These are phyloP conservation scores for Carex cristatella DNA, from an alignment of 176 grass and related monocot genomes.

Conservation along the genomic window DNA sequence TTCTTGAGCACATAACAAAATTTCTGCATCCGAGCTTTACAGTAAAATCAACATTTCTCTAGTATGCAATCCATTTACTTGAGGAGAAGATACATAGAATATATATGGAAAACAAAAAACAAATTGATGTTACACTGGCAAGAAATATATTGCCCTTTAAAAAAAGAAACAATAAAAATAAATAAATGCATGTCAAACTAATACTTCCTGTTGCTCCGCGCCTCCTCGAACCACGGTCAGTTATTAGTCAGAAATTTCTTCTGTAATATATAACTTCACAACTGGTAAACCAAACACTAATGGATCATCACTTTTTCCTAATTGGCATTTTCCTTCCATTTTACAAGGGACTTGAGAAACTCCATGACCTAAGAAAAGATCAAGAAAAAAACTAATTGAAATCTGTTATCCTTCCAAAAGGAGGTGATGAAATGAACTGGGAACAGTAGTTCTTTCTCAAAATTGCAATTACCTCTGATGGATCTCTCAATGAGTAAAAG, in stretches of 20 bases:
- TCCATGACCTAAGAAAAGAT: slow-evolving; percentile 65
- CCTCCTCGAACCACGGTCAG: slow-evolving; percentile 30
- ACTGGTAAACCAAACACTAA: slow-evolving; percentile 27
- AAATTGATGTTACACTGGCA: slow-evolving; percentile 1
- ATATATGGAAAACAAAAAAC: neutral
- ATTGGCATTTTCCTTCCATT: slow-evolving; percentile 58
- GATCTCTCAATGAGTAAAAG: slow-evolving; percentile 75
- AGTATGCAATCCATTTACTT: slow-evolving; percentile 2
- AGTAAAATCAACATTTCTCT: slow-evolving; percentile 18
- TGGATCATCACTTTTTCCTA: slow-evolving; percentile 4
- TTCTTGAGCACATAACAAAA: neutral
- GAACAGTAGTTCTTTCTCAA: neutral
- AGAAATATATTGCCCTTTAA: slow-evolving; percentile 8
- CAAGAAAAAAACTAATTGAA: neutral
- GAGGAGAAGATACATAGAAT: slow-evolving; percentile 5
- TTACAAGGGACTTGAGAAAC: slow-evolving; percentile 63
- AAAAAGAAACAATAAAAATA: slow-evolving; percentile 24
- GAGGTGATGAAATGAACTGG: slow-evolving; percentile 9
- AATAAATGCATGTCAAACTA: slow-evolving; percentile 21
- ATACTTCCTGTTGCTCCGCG: neutral
- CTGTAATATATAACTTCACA: slow-evolving; percentile 43
- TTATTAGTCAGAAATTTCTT: slow-evolving; percentile 54
- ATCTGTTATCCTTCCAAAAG: neutral
- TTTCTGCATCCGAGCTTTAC: slow-evolving; percentile 5
- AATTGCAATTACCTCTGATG: slow-evolving; percentile 59